Evolutionary conservation across 495 filamentous ascomycete species (phyloP).

Genomic region (Rostrohypoxylon terebratum): DNA sequence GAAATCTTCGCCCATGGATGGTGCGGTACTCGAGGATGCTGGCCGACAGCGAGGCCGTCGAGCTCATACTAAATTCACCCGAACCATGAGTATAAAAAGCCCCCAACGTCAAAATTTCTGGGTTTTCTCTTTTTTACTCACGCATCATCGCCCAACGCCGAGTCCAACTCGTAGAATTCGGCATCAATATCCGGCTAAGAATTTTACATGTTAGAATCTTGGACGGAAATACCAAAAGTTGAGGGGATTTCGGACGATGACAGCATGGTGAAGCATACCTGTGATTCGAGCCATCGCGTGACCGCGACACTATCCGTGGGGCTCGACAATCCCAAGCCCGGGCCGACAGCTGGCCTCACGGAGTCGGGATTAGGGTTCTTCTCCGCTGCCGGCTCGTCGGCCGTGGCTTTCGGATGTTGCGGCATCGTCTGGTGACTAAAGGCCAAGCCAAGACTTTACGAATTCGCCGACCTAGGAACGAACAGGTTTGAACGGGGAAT

Average conservation of each 20-base stretch:
- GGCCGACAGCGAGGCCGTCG: constrained; percentile 58
- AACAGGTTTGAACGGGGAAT: neutral
- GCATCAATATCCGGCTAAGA: constrained; percentile 23
- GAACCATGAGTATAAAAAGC: neutral
- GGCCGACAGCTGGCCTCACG: neutral
- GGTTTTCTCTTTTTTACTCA: constrained; percentile 21
- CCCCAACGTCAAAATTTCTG: neutral
- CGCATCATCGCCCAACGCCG: constrained; percentile 50
- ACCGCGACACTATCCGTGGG: constrained; percentile 33
- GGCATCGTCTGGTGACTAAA: constrained; percentile 8
- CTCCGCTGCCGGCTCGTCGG: constrained; percentile 10
- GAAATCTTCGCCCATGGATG: constrained; percentile 56
- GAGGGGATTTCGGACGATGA: neutral
- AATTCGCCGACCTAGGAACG: neutral
- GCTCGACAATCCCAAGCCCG: constrained; percentile 17
- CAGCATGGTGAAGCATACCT: constrained; percentile 19
- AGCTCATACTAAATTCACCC: constrained; percentile 36
- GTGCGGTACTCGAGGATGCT: constrained; percentile 59
- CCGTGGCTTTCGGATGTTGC: constrained; percentile 4
- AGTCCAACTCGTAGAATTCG: constrained; percentile 50
- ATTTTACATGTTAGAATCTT: neutral
- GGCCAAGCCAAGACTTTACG: constrained; percentile 1
- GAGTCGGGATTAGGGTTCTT: neutral
- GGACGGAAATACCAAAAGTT: neutral
- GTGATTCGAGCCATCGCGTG: constrained; percentile 42